phyloP scores from a whole-genome alignment of 805 yeast species.

The Candida boleticola region DNA sequence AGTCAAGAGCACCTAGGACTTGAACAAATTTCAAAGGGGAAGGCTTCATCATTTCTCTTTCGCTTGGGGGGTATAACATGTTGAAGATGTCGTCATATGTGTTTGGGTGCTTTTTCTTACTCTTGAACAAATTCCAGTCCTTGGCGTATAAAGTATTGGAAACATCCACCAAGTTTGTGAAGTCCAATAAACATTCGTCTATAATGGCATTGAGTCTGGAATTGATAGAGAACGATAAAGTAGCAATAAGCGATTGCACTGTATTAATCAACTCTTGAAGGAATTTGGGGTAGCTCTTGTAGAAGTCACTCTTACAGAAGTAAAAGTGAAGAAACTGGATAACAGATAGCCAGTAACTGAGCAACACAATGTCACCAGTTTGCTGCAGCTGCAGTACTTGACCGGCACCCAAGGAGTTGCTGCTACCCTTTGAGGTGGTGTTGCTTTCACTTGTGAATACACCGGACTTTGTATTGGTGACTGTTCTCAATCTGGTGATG shows the following conservation, averaged over 20 bases:
- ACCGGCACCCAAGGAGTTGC: slow-evolving; percentile 6
- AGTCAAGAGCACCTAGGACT: slow-evolving; percentile 82
- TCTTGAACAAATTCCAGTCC: slow-evolving; percentile 54
- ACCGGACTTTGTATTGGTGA: slow-evolving; percentile 60
- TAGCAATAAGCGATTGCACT: slow-evolving; percentile 53
- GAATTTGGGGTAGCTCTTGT: slow-evolving; percentile 51
- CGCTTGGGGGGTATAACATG: slow-evolving; percentile 82
- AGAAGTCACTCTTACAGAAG: slow-evolving; percentile 61
- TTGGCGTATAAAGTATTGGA: slow-evolving; percentile 73
- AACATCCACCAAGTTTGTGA: slow-evolving; percentile 79
- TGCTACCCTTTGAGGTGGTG: slow-evolving; percentile 19
- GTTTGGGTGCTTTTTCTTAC: slow-evolving; percentile 41
- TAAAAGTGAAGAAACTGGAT: slow-evolving; percentile 76
- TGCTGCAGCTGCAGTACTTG: slow-evolving; percentile 23
- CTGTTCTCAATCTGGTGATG: slow-evolving; percentile 58
- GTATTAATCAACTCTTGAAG: slow-evolving; percentile 58
- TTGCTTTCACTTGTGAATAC: slow-evolving; percentile 43
- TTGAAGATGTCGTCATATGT: slow-evolving; percentile 72
- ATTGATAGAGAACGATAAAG: slow-evolving; percentile 56
- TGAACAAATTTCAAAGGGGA: slow-evolving; percentile 86
- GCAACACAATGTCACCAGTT: slow-evolving; percentile 60
- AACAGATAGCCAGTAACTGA: slow-evolving; percentile 88
- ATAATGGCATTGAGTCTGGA: slow-evolving; percentile 50
- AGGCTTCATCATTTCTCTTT: slow-evolving; percentile 76
- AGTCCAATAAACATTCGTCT: slow-evolving; percentile 70